phyloP scores from a whole-genome alignment of 495 filamentous ascomycete genomes.

The Tuber microsphaerosporum region DNA sequence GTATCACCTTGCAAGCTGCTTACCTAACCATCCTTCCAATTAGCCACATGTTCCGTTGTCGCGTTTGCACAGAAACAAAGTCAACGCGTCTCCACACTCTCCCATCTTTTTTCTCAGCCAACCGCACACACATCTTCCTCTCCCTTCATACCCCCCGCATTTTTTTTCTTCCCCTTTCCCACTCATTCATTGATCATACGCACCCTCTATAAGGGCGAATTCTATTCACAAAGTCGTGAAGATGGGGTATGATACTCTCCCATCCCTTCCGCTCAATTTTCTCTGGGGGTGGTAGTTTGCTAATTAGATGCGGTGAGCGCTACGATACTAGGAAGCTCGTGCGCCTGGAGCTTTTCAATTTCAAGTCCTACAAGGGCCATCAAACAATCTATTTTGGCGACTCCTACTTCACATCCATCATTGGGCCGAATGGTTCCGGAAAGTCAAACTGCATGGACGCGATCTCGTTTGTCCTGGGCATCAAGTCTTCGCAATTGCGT shows the following conservation, averaged over 20 bases:
- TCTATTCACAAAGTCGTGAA: not conserved
- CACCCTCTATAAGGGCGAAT: not conserved
- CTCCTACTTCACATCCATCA: slow-evolving; percentile 98
- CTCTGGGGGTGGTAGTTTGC: not conserved
- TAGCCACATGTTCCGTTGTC: not conserved
- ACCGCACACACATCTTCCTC: not conserved
- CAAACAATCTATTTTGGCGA: slow-evolving; percentile 93
- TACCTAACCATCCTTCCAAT: not conserved
- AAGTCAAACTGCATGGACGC: slow-evolving; percentile 99
- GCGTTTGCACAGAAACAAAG: not conserved
- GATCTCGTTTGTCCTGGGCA: slow-evolving; percentile 97
- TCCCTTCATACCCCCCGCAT: not conserved
- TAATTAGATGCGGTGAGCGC: slow-evolving; percentile 3
- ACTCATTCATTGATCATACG: not conserved
- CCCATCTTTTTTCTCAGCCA: not conserved
- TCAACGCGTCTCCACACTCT: slow-evolving; percentile 4
- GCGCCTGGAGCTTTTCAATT: slow-evolving; percentile 91
- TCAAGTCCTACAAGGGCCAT: slow-evolving; percentile 98
- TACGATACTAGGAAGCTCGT: slow-evolving; percentile 64
- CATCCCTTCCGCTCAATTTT: not conserved
- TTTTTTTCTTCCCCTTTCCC: not conserved
- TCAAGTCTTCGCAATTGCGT: slow-evolving; percentile 93
- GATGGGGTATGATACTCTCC: not conserved
- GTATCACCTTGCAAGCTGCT: not conserved
- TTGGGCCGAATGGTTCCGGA: slow-evolving; percentile 97